These are phyloP conservation scores for Catenaria anguillulae DNA, from an alignment of 371 early-diverging fungal genomes.

Conservation along the genomic window DNA sequence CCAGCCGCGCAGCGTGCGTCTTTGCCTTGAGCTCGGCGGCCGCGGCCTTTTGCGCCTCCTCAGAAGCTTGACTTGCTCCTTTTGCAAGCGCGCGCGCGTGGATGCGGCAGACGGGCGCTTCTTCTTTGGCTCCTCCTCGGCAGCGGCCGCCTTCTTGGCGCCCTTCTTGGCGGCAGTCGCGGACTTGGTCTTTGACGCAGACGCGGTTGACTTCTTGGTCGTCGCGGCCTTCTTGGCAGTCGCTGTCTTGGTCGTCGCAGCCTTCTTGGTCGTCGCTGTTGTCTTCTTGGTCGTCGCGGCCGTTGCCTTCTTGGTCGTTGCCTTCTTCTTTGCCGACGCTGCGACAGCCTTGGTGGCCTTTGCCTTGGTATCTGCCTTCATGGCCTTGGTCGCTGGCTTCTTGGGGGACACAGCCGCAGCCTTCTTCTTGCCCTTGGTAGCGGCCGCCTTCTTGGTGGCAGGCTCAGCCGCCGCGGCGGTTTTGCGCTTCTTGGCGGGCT, in stretches of 20 bases:
- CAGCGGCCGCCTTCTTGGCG: not conserved
- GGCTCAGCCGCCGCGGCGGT: not conserved
- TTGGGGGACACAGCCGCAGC: not conserved
- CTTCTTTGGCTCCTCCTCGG: not conserved
- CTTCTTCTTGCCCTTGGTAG: not conserved
- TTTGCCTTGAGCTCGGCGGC: not conserved
- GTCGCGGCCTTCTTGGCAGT: too few relatives aligned
- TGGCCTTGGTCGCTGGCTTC: not conserved
- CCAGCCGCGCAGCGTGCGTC: not conserved
- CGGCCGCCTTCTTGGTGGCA: not conserved
- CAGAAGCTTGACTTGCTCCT: not conserved
- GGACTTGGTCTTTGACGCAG: too few relatives aligned
- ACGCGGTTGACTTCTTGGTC: not conserved
- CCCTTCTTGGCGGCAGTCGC: conserved; percentile 7
- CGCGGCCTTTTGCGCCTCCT: not conserved
- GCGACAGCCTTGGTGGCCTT: too few relatives aligned
- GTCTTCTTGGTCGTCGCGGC: not conserved
- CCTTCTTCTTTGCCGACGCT: not conserved
- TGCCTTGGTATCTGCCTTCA: not conserved
- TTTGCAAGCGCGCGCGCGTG: not conserved
- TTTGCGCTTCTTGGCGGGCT: conserved; percentile 2
- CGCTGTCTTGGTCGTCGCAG: not conserved
- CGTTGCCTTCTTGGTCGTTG: not conserved
- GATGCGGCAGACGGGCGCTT: not conserved
- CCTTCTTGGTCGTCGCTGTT: not conserved